These are phyloP conservation scores for Craterostigma plantagineum DNA, from an alignment of 257 asterid genomes.

Conservation along the genomic window DNA sequence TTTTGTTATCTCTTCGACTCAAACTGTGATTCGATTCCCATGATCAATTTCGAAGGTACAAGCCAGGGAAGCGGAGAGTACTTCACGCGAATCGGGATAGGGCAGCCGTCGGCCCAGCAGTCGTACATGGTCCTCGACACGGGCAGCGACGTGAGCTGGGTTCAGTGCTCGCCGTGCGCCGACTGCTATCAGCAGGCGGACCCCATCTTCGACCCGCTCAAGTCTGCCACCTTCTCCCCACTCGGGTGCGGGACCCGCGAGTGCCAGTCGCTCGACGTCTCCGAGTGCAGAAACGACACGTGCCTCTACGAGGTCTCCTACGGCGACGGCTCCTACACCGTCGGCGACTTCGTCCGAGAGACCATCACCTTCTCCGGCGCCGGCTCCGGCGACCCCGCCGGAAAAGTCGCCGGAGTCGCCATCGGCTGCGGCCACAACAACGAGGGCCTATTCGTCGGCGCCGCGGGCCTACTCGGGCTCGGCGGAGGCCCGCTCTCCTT, in stretches of 20 bases:
- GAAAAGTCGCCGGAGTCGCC: slow-evolving; percentile 49
- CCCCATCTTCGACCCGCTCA: slow-evolving; percentile 75
- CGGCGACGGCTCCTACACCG: slow-evolving; percentile 95
- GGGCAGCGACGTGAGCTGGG: slow-evolving; percentile 90
- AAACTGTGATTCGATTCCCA: too few relatives aligned
- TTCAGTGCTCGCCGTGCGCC: slow-evolving; percentile 88
- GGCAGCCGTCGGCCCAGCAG: slow-evolving; percentile 52
- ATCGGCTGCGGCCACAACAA: slow-evolving; percentile 92
- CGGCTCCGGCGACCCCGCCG: too few relatives aligned
- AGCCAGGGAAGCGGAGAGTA: slow-evolving; percentile 99
- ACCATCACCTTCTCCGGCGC: slow-evolving; percentile 46
- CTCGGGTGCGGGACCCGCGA: slow-evolving; percentile 58
- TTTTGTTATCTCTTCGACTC: too few relatives aligned
- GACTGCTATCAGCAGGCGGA: slow-evolving; percentile 94
- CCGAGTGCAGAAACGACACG: slow-evolving; percentile 48
- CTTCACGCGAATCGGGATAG: slow-evolving; percentile 71
- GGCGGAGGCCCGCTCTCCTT: slow-evolving; percentile 81
- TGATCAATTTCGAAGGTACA: slow-evolving; percentile 8
- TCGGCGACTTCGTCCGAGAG: slow-evolving; percentile 78
- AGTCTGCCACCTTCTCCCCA: slow-evolving; percentile 41
- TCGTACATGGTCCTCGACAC: slow-evolving; percentile 81
- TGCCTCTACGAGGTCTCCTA: slow-evolving; percentile 81
- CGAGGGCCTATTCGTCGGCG: slow-evolving; percentile 80
- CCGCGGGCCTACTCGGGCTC: slow-evolving; percentile 77
- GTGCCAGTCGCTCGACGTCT: slow-evolving; percentile 73